phyloP scores from a whole-genome alignment of 768 basidiomycete genomes.

The Lactarius hatsudake region DNA sequence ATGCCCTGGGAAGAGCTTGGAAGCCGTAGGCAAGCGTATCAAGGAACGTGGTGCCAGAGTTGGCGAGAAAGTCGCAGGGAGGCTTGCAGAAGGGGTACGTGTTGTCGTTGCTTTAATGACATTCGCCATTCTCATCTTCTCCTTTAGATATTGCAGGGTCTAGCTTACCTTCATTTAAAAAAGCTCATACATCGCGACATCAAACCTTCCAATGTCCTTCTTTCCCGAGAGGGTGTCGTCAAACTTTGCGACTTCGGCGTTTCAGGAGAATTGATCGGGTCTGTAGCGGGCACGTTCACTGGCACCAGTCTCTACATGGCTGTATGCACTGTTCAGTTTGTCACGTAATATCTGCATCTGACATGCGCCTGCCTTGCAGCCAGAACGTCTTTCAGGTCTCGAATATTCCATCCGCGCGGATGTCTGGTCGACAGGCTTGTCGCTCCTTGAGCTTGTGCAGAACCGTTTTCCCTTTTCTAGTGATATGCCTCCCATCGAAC shows the following conservation, averaged over 20 bases:
- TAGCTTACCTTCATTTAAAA: constrained; percentile 86
- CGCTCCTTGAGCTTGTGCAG: constrained; percentile 88
- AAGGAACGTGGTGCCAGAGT: constrained; percentile 75
- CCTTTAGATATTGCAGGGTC: constrained; percentile 78
- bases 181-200: constrained; percentile 96
- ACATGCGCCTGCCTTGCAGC: constrained; percentile 45
- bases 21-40: constrained; percentile 83
- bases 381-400: constrained; percentile 90
- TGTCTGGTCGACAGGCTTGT: constrained; percentile 97
- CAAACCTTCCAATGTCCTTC: constrained; percentile 89
- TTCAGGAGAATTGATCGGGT: constrained; percentile 91
- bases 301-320: constrained; percentile 99
- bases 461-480: constrained; percentile 95
- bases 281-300: constrained; percentile 92
- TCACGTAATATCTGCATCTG: constrained; percentile 21
- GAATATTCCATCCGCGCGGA: constrained; percentile 94
- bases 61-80: constrained; percentile 85
- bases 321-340: constrained; percentile 49
- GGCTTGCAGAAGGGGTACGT: constrained; percentile 87
- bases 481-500: constrained; percentile 90
- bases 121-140: constrained; percentile 16
- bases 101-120: constrained; percentile 18
- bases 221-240: constrained; percentile 85
- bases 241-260: constrained; percentile 97
- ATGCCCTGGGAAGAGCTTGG: constrained; percentile 85